Base-by-base conservation (phyloP, 768 basidiomycete genomes). In the Tylopilus subfusipes region DNA sequence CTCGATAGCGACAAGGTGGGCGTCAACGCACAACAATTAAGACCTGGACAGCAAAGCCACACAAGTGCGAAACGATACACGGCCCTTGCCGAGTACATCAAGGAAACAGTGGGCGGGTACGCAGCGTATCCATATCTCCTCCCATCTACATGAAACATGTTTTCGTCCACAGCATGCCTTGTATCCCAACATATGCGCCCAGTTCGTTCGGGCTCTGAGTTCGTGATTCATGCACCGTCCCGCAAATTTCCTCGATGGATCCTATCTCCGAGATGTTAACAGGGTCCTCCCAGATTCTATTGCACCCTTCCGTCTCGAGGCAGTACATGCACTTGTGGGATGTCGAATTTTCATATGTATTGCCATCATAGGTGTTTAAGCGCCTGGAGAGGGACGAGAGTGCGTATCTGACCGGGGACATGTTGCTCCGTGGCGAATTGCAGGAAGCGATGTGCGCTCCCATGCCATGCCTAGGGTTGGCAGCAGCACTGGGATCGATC, bases 81-180 rank as follows among this genome's bases (percentile, higher is more conserved):
- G 8, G 82, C 82, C 60, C 72, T 98, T 19, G 85, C 88, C 21
- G 86, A 86, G 56, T 91, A 83, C 65, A 73, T 98, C 61, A 88
- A 91, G 67, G 95, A 98, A 63, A 87, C 93, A 55, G 88, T 95
- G 29, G 86, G 97, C 63, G 90, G 88, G 95, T 97, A 63, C 63
- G 86, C 71, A 18, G 11, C 38, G 18, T 25, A 18, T 34, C 39
- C 11, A 5, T 38, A n/a, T 22, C 7, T 31, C 39, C 24, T 14
- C 7, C 36, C 44, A 33, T 27, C 5, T 50, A 16, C 38, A 16
- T 19, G 43, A 25, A 54, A 49, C 8, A 95, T 22, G 90, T 98
- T 13, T 98, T 98, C 67, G 88, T 99, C 5, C 92, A 98, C 70
- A 89, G 97, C 91, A 96, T 38, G 97, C 98, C 66, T 77, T 90